Evolutionary conservation across 225 moss, liverwort and hornwort species (phyloP).

Genomic region (Rhytidiadelphus loreus): DNA sequence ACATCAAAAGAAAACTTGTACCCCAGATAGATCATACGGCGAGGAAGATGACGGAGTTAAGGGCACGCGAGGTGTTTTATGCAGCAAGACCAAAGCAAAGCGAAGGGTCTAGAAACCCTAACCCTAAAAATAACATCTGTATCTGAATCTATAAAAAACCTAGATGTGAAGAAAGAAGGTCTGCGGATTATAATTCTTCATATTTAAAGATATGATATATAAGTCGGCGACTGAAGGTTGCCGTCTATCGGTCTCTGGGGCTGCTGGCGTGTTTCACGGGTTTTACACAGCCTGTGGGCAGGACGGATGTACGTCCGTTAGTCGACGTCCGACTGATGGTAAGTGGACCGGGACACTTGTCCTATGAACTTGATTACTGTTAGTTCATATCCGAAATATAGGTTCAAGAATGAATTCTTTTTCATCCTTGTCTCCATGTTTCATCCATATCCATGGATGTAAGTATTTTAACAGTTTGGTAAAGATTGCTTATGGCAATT

Average conservation of each 20-base stretch:
- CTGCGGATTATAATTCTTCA: not conserved
- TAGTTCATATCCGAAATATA: no score
- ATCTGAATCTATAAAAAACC: not conserved
- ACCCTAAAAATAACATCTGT: not conserved
- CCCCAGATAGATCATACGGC: no score
- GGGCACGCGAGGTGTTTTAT: not conserved
- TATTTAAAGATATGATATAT: not conserved
- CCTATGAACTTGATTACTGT: no score
- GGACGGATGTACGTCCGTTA: not conserved
- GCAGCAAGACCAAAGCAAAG: not conserved
- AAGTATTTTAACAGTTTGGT: no score
- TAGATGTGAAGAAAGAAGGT: not conserved
- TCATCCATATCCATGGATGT: not conserved
- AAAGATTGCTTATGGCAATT: no score
- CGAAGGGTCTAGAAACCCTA: not conserved
- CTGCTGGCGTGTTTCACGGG: not conserved
- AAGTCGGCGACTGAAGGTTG: not conserved
- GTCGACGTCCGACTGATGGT: not conserved
- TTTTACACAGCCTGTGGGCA: not conserved
- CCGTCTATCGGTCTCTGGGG: not conserved
- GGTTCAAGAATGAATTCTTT: no score
- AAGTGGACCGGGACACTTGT: no score
- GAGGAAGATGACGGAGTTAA: fast-evolving
- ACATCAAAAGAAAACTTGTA: fast-evolving
- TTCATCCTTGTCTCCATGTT: not conserved